Conservation (phyloP, 257 asterid genomes). For the Jasminum sambac region DNA sequence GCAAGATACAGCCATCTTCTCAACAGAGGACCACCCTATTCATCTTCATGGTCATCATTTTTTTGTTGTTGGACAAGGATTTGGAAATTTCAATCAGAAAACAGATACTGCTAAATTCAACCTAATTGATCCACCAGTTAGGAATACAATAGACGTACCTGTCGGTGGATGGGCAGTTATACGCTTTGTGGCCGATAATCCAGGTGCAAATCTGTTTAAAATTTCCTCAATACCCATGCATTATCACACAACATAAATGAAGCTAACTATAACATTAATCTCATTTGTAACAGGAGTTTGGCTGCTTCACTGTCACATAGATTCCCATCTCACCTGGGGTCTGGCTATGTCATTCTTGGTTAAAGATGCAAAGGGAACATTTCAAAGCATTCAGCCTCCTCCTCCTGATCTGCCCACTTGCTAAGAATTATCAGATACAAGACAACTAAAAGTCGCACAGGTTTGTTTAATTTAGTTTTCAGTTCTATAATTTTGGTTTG, state of each 20-base stretch:
- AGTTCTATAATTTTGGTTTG: not conserved
- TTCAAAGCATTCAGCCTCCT: constrained; percentile 50
- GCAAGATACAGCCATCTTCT: constrained; percentile 62
- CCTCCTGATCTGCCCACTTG: constrained; percentile 66
- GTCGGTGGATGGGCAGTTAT: constrained; percentile 72
- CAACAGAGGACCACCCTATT: constrained; percentile 66
- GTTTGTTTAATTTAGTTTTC: not conserved
- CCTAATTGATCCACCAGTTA: constrained; percentile 57
- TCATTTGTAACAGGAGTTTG: constrained; percentile 52
- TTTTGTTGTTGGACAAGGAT: constrained; percentile 59
- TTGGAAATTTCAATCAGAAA: constrained; percentile 52
- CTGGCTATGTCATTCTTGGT: constrained; percentile 57
- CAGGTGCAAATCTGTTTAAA: constrained; percentile 37
- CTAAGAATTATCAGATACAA: constrained; percentile 23
- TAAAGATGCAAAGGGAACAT: constrained; percentile 53
- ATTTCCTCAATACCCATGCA: not conserved
- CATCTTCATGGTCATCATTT: constrained; percentile 75
- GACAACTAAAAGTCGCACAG: not conserved
- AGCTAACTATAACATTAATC: not conserved
- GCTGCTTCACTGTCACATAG: constrained; percentile 73
- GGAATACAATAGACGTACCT: constrained; percentile 69
- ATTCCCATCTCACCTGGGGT: constrained; percentile 69
- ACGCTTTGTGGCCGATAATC: constrained; percentile 69
- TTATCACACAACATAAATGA: not conserved
- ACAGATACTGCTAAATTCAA: constrained; percentile 49